phyloP scores from a whole-genome alignment of 2,329 filamentous ascomycete genomes.

The Cadophora sp. region DNA sequence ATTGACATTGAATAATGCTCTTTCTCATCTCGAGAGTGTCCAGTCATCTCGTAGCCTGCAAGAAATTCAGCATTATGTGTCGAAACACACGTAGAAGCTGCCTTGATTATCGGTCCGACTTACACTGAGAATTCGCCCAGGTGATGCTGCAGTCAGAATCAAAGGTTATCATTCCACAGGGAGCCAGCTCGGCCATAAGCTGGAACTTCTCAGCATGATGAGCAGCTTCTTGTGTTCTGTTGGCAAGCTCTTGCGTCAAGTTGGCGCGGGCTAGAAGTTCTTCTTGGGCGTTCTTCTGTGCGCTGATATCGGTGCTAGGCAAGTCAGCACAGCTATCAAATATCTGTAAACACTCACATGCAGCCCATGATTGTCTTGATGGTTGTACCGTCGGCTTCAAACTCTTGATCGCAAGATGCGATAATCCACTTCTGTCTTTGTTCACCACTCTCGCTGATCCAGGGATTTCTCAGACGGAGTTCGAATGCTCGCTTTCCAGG shows the following conservation, averaged over 20 bases:
- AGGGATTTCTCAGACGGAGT: constrained; percentile 46
- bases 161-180: constrained; percentile 38
- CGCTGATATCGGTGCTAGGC: constrained; percentile 34
- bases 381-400: constrained; percentile 32
- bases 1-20: constrained; percentile 63
- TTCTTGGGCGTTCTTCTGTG: constrained; percentile 34
- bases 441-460: constrained; percentile 30
- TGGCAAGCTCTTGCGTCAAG: constrained; percentile 31
- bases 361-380: constrained; percentile 38
- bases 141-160: constrained; percentile 33
- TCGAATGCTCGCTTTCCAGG: constrained; percentile 31
- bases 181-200: constrained; percentile 36
- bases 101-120: constrained; percentile 6
- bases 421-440: constrained; percentile 37
- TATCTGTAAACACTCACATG: constrained; percentile 26
- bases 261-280: constrained; percentile 31
- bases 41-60: constrained; percentile 67
- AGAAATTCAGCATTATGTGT: not conserved
- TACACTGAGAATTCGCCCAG: constrained; percentile 38
- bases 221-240: constrained; percentile 34
- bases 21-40: constrained; percentile 62
- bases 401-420: constrained; percentile 36
- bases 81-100: not conserved
- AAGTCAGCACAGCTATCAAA: constrained; percentile 3
- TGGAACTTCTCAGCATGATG: constrained; percentile 36